Percentiles rank a stretch among this genome's conserved stretches.
Evolutionary conservation across 2,329 filamentous ascomycete genomes (phyloP).

Genomic region (Sclerotinia glacialis): DNA sequence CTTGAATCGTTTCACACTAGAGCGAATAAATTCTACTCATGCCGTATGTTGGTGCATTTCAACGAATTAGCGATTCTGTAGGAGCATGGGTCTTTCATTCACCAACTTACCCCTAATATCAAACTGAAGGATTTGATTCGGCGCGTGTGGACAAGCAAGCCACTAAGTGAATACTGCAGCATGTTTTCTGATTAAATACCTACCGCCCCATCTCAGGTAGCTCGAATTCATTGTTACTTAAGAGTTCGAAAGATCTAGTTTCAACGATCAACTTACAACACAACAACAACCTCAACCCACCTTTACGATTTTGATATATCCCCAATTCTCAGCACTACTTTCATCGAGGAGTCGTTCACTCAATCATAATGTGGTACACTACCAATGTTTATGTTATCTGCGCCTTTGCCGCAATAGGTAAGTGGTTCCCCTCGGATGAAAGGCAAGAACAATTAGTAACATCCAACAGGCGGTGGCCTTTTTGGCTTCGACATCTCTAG

Average conservation of each 20-base stretch:
- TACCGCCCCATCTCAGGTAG: neutral
- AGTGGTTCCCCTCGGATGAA: constrained; percentile 26
- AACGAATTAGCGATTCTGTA: neutral
- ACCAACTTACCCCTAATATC: constrained; percentile 13
- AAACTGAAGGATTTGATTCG: constrained; percentile 3
- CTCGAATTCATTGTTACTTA: constrained; percentile 1
- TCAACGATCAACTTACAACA: neutral
- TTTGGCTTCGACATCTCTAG: constrained; percentile 79
- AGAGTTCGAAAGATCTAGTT: neutral
- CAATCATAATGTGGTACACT: constrained; percentile 36
- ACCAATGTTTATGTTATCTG: constrained; percentile 60
- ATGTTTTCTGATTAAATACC: neutral
- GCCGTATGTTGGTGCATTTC: neutral
- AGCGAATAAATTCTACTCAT: neutral
- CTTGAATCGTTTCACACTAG: neutral
- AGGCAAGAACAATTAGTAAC: constrained; percentile 7
- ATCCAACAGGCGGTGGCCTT: constrained; percentile 54
- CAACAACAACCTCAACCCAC: neutral
- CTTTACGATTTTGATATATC: neutral
- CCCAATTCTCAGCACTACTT: neutral
- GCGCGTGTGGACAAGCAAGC: constrained; percentile 2
- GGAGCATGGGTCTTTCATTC: constrained; percentile 10
- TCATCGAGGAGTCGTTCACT: constrained; percentile 17
- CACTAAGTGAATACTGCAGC: constrained; percentile 4
- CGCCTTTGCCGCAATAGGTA: constrained; percentile 60